Evolutionary conservation across 768 basidiomycete species (phyloP).

Genomic region (Heimioporus sp.): DNA sequence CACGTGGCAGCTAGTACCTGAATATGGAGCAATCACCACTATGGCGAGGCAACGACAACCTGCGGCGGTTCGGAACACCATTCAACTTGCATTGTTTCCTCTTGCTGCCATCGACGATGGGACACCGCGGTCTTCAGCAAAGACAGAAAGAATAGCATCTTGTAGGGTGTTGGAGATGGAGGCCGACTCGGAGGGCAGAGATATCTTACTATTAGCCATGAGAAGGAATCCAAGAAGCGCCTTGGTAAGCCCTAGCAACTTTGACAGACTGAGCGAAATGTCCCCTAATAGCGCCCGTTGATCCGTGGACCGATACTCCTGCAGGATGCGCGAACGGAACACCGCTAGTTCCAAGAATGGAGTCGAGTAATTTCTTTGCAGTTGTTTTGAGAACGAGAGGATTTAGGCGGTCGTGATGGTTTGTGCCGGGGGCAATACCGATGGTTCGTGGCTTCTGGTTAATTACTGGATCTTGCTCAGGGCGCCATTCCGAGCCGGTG

Average conservation of each 20-base stretch:
- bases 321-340: conserved; percentile 6
- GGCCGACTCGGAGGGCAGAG: neutral
- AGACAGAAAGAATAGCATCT: neutral
- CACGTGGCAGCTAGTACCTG: no score
- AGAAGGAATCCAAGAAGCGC: conserved; percentile 19
- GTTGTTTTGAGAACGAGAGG: conserved; percentile 11
- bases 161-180: neutral
- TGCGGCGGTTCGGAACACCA: no score
- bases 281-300: conserved; percentile 23
- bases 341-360: conserved; percentile 20
- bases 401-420: neutral
- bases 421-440: conserved; percentile 30
- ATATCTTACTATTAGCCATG: conserved; percentile 10
- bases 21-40: no score
- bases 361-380: conserved; percentile 27
- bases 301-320: conserved; percentile 24
- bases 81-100: no score
- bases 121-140: no score
- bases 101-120: no score
- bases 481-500: conserved; percentile 24
- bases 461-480: conserved; percentile 29
- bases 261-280: conserved; percentile 22
- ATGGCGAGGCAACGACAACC: no score
- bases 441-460: conserved; percentile 25
- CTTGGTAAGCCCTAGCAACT: conserved; percentile 15